Evolutionary conservation across 805 yeast genomes (phyloP), one percentile per base, ranked within the genome.

Genomic region (Wickerhamomyces bovis): DNA sequence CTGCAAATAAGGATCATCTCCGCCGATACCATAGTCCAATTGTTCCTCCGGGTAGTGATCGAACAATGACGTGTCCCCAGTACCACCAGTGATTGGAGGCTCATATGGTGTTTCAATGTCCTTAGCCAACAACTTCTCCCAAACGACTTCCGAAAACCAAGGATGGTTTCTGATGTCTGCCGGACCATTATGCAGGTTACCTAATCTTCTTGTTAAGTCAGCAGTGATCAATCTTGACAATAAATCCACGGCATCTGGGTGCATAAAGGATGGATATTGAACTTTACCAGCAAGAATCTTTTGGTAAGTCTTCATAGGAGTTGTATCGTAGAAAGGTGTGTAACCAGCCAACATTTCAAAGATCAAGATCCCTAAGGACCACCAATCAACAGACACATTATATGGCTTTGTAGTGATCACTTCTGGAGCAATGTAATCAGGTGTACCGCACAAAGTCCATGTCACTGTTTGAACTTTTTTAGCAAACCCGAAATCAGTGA

Each of bases 401-500:
- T 90, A 90, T 2, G 97, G 95, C 66, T 89, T 89, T 20, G 96
- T 84, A 31, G 95, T 85, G 48, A 90, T 88, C 8, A 90, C 96
- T 65, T 90, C 97, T 2, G 97, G 97, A 0, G 97, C 97, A 57
- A 90, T 89, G 69, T 90, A 90, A 66, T 90, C 97, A 0, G 97
- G 97, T 0, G 97, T 90, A 25, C 95, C 95, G 71, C 97, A 90
- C 51, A 90, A 72, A 0, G 97, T 90, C 78, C 88, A 90, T 3
- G 97, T 90, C 26, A 88, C 95, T 53, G 89, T 89, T 38, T 83
- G 82, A 21, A 90, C 97, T 58, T 86, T 94, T 64, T 90, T 90
- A 39, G 97, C 96, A 65, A 90, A 89, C 1, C 97, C 97, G 64
- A 90, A 90, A 66, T 90, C 97, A 16, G 97, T 88, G 51, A 90